Conservation (phyloP, 257 asterid genomes). For the Lycium ferocissimum region DNA sequence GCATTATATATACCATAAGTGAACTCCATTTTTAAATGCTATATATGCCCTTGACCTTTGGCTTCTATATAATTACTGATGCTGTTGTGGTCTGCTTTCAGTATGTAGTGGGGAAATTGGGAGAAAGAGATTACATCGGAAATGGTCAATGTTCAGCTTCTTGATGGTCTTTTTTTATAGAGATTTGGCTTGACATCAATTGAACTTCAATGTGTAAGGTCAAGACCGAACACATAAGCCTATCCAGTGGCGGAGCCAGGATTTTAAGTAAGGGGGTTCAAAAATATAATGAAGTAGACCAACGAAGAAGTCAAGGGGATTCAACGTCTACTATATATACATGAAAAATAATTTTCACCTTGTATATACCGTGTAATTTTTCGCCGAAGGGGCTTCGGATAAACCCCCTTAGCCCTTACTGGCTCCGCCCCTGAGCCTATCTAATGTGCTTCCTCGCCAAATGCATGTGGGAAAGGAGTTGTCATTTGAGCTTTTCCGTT, state of each 20-base stretch:
- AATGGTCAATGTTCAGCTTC: not conserved
- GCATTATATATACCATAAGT: too few species aligned
- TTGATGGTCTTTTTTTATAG: not conserved
- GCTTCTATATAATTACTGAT: constrained; percentile 4
- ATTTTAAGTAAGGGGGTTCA: too few species aligned
- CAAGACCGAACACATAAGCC: not conserved
- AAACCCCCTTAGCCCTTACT: too few species aligned
- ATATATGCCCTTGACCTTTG: not conserved
- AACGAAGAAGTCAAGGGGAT: too few species aligned
- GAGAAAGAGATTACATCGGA: not conserved
- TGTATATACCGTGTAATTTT: too few species aligned
- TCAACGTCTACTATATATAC: too few species aligned
- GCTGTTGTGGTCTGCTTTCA: constrained; percentile 10
- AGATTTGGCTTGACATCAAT: not conserved
- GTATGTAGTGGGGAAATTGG: not conserved
- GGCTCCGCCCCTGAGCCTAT: not conserved
- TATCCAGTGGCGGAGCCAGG: too few species aligned
- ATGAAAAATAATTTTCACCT: too few species aligned
- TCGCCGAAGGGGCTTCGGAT: too few species aligned
- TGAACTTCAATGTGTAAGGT: not conserved
- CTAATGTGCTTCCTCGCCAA: not conserved
- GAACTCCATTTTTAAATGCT: not conserved
- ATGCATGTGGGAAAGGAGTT: constrained; percentile 15
- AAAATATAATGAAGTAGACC: too few species aligned
- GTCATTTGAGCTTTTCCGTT: constrained; percentile 1